phyloP scores from a whole-genome alignment of 192 early-diverging fungal genomes.

The Neocallimastix lanati region DNA sequence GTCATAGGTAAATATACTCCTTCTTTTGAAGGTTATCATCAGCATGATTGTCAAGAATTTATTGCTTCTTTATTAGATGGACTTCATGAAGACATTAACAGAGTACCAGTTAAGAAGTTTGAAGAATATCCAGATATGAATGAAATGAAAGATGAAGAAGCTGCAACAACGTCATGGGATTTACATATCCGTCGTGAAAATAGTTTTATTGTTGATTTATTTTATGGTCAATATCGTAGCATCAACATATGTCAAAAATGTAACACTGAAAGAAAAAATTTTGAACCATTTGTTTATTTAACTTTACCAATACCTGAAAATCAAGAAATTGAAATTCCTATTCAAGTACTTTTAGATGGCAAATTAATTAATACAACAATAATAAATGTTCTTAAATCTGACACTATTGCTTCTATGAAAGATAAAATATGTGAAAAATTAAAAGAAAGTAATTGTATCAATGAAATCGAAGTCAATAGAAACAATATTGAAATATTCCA shows the following conservation, averaged over 20 bases:
- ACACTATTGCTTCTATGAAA: not conserved
- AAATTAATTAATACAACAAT: not conserved
- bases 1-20: conserved; percentile 32
- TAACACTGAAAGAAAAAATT: conserved; percentile 16
- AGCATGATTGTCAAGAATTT: conserved; percentile 76
- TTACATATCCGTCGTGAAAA: conserved; percentile 58
- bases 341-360: not conserved
- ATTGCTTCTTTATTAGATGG: conserved; percentile 64
- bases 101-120: conserved; percentile 60
- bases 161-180: conserved; percentile 49
- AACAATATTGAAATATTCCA: not conserved
- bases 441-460: not conserved
- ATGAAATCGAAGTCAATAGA: not conserved
- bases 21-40: conserved; percentile 51
- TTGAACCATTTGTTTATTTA: conserved; percentile 68
- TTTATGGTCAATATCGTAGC: conserved; percentile 45
- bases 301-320: conserved; percentile 57
- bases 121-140: conserved; percentile 54
- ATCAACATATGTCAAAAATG: conserved; percentile 5
- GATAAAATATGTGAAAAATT: not conserved
- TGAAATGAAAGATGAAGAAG: conserved; percentile 37
- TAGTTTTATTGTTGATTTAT: conserved; percentile 56
- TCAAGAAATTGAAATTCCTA: conserved; percentile 23
- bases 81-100: conserved; percentile 72
- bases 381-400: not conserved